These are phyloP conservation scores for Calocera cornea DNA, from an alignment of 768 basidiomycete genomes.

Conservation along the genomic window DNA sequence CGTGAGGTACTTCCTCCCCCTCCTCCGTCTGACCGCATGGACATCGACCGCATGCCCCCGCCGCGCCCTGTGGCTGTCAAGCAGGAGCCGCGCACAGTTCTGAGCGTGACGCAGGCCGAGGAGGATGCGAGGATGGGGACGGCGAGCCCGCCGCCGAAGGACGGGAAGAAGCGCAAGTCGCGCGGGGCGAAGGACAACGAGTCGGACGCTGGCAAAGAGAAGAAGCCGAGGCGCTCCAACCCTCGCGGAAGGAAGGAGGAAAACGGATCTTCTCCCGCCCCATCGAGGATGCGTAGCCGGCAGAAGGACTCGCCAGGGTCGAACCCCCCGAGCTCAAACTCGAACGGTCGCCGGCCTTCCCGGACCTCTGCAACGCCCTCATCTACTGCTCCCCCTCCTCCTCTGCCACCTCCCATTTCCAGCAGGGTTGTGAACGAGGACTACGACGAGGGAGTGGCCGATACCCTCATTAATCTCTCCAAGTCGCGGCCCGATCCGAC, in stretches of 20 bases:
- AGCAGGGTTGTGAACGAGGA: neutral
- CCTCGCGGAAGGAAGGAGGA: neutral
- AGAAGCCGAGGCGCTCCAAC: neutral
- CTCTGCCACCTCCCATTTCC: neutral
- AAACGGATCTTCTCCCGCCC: neutral
- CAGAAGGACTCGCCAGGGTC: neutral
- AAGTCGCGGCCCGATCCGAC: neutral
- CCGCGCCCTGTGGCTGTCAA: neutral
- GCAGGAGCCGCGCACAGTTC: neutral
- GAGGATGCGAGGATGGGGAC: neutral
- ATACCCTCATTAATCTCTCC: neutral
- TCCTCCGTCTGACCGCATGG: neutral
- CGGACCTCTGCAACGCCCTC: neutral
- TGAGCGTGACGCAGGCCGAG: neutral
- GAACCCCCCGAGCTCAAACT: constrained; percentile 2
- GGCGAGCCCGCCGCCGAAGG: neutral
- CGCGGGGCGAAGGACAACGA: constrained; percentile 1
- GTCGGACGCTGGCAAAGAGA: neutral
- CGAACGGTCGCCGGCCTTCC: neutral
- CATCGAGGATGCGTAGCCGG: neutral
- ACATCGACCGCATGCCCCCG: neutral
- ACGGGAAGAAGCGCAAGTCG: neutral
- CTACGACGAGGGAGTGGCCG: constrained; percentile 1
- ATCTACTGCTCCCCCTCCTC: neutral
- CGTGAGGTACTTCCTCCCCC: neutral